Percentiles rank a stretch among this genome's conserved stretches.
Conservation (phyloP, 2,329 filamentous ascomycete species). For the Exophiala lecanii-corni region DNA sequence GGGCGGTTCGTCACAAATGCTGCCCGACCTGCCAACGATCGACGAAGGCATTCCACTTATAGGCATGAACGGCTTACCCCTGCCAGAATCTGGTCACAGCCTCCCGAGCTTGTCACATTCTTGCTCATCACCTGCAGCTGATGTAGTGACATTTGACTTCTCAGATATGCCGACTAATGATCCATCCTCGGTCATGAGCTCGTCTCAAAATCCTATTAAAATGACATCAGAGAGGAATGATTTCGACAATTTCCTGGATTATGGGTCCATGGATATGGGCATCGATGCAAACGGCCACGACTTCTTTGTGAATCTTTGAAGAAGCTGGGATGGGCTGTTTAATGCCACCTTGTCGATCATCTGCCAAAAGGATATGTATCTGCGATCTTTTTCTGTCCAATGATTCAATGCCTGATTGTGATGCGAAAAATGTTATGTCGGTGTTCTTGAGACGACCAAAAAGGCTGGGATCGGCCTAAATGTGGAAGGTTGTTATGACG, state of each 20-base stretch:
- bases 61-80: slow-evolving; percentile 4
- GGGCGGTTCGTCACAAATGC: slow-evolving; percentile 11
- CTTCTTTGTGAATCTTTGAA: slow-evolving; percentile 19
- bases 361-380: too few relatives aligned
- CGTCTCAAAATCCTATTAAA: slow-evolving; percentile 18
- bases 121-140: slow-evolving; percentile 24
- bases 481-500: background rate
- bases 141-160: slow-evolving; percentile 26
- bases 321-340: too few relatives aligned
- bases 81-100: slow-evolving; percentile 14
- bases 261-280: slow-evolving; percentile 22
- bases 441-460: background rate
- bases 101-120: slow-evolving; percentile 24
- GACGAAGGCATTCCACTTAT: slow-evolving; percentile 15
- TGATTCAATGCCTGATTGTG: too few relatives aligned
- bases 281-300: slow-evolving; percentile 20
- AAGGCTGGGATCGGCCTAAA: background rate
- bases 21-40: slow-evolving; percentile 20
- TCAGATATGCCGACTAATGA: slow-evolving; percentile 11
- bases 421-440: background rate
- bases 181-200: slow-evolving; percentile 7
- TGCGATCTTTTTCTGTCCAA: too few relatives aligned
- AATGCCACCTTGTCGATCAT: too few relatives aligned
- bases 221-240: slow-evolving; percentile 21
- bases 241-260: slow-evolving; percentile 28